Evolutionary conservation across 495 filamentous ascomycete genomes (phyloP), one percentile per base, ranked within the genome.

Genomic region (Aspergillus sclerotiicarbonarius): DNA sequence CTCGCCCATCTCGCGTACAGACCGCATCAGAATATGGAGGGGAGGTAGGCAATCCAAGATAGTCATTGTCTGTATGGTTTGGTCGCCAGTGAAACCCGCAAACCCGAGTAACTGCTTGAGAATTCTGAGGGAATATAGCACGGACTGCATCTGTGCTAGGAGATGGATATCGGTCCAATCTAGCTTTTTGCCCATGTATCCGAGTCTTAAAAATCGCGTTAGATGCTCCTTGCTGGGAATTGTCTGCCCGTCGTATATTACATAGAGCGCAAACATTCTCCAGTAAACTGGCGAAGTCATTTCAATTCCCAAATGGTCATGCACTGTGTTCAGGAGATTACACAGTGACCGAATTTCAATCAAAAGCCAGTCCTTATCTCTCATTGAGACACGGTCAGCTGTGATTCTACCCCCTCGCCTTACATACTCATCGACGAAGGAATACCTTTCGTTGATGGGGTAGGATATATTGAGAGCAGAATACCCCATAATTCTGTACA

Each of bases 121-220:
- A 57, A 90, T 86, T 29, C 88, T 79, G 0, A 91, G 62, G 0
- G 88, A 89, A 61, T 90, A 91, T 7, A 81, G 71, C 4, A 79
- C 79, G 3, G 83, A 82, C 30, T 89, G 82, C 0, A 84, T 66
- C 58, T 89, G 84, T 6, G 86, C 87, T 12, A 76, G 63, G 10
- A 88, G 76, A 49, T 92, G 88, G 19, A 90, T 66, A 21, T 82
- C 76, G 1, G 78, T 76, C 89, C 88, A 91, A 8, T 67, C 66
- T 2, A 68, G 50, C 0, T 25, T 51, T 25, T 65, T 32, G 3
- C 58, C 67, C 61, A 67, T 60, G 8, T 59, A 64, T 1, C 73
- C 76, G 15, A 56, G 32, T 16, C 21, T 54, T 12, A 75, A 56
- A 46, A 72, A 74, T 6, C 57, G 61, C 9, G 53, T 60, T 45